phyloP scores from a whole-genome alignment of 208 protist genomes.

The Leishmania major region DNA sequence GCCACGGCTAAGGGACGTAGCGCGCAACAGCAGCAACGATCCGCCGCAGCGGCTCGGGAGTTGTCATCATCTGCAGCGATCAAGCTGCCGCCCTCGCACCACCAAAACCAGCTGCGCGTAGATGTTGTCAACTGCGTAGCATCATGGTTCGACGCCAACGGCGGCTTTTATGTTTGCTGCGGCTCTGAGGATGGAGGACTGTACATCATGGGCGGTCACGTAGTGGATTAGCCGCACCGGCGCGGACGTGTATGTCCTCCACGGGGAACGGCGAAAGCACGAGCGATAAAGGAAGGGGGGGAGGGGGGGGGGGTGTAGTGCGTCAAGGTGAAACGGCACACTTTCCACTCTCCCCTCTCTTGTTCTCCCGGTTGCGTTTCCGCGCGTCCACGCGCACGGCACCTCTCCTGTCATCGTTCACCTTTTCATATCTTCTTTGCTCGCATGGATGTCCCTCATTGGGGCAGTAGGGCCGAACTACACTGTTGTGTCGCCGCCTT shows the following conservation, averaged over 20 bases:
- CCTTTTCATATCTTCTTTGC: not conserved
- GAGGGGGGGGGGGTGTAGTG: not conserved
- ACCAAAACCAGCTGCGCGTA: slow-evolving; percentile 42
- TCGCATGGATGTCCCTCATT: not conserved
- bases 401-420: not conserved
- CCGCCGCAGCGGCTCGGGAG: not conserved
- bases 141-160: slow-evolving; percentile 44
- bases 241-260: not conserved
- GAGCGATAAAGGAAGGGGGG: not conserved
- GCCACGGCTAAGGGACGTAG: slow-evolving; percentile 4
- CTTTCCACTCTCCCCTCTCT: not conserved
- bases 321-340: not conserved
- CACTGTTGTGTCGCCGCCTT: not conserved
- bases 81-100: slow-evolving; percentile 20
- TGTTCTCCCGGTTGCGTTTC: not conserved
- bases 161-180: slow-evolving; percentile 52
- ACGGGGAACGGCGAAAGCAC: too few relatives aligned
- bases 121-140: slow-evolving; percentile 78
- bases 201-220: slow-evolving; percentile 44
- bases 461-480: not conserved
- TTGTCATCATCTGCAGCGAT: not conserved
- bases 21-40: slow-evolving; percentile 19
- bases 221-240: slow-evolving; percentile 6
- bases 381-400: not conserved
- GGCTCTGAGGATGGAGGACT: slow-evolving; percentile 56